Percentiles rank a stretch among this genome's conserved stretches.
These are phyloP conservation scores for Phytophthora sp. DNA, from an alignment of 352 stramenopile species.

Conservation along the genomic window DNA sequence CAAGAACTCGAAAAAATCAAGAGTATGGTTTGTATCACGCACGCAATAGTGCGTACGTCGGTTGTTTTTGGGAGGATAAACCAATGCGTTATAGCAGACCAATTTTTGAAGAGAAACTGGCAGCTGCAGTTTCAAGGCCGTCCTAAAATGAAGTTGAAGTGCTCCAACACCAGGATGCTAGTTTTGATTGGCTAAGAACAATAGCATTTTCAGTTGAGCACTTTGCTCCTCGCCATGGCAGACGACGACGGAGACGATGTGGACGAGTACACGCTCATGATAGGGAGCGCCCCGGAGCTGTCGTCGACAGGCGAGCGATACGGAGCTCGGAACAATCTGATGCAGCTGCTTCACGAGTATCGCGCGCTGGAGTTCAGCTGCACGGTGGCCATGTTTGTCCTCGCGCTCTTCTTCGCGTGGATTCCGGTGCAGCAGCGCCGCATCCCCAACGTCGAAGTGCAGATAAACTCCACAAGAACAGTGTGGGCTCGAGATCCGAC, in stretches of 20 bases:
- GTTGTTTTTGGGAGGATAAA: too few relatives aligned
- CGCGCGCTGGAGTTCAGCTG: slow-evolving; percentile 64
- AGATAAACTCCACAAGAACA: slow-evolving; percentile 39
- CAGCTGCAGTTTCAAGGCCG: too few relatives aligned
- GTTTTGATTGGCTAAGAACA: too few relatives aligned
- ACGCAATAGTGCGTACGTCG: too few relatives aligned
- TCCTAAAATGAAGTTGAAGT: too few relatives aligned
- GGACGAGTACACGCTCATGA: slow-evolving; percentile 36
- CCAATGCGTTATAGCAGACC: too few relatives aligned
- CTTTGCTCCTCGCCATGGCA: not conserved
- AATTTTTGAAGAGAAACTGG: too few relatives aligned
- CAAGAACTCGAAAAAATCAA: too few relatives aligned
- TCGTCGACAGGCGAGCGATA: slow-evolving; percentile 11
- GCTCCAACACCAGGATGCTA: too few relatives aligned
- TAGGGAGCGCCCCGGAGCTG: slow-evolving; percentile 3
- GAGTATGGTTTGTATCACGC: too few relatives aligned
- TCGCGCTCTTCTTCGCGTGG: slow-evolving; percentile 53
- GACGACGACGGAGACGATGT: slow-evolving; percentile 21
- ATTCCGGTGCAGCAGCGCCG: slow-evolving; percentile 55
- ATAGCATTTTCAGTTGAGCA: too few relatives aligned
- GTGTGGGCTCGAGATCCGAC: slow-evolving; percentile 57
- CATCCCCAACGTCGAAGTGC: slow-evolving; percentile 55
- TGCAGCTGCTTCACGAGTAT: slow-evolving; percentile 27
- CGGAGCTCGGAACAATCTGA: not conserved
- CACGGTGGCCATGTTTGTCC: slow-evolving; percentile 51